phyloP scores from a whole-genome alignment of 805 yeast species.

The Gaillardinia entomophila region DNA sequence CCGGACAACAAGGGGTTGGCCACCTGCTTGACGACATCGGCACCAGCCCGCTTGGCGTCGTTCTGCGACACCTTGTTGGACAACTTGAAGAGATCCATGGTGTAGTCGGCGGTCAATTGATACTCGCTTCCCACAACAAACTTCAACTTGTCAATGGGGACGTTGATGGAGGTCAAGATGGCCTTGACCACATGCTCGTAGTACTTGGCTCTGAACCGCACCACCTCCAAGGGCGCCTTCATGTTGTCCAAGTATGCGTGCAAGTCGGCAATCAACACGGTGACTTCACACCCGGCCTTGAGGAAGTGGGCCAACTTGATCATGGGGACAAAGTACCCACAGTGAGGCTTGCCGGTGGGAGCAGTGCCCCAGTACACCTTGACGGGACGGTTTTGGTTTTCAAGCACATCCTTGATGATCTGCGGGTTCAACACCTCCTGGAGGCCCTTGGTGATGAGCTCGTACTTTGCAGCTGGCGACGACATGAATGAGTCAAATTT shows the following conservation, averaged over 20 bases:
- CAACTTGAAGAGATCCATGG: constrained; percentile 83
- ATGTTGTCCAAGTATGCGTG: constrained; percentile 97
- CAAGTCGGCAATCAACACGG: constrained; percentile 85
- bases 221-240: constrained; percentile 96
- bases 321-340: constrained; percentile 98
- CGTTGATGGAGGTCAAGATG: constrained; percentile 78
- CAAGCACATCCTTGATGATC: constrained; percentile 78
- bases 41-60: constrained; percentile 98
- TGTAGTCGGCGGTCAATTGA: constrained; percentile 72
- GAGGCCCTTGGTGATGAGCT: constrained; percentile 74
- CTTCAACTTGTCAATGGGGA: constrained; percentile 81
- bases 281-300: constrained; percentile 94
- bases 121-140: constrained; percentile 89
- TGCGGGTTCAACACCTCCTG: constrained; percentile 90
- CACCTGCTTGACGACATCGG: constrained; percentile 98
- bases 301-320: constrained; percentile 91
- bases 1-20: constrained; percentile 91
- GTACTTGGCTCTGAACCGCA: constrained; percentile 81
- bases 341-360: constrained; percentile 97
- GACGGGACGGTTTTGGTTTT: constrained; percentile 74
- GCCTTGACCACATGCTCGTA: constrained; percentile 82
- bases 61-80: constrained; percentile 85
- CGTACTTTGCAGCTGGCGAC: constrained; percentile 55
- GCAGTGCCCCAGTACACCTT: constrained; percentile 99
- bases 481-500: constrained; percentile 1